phyloP scores from a whole-genome alignment of 805 yeast genomes.

The Blastobotrys muscicola region DNA sequence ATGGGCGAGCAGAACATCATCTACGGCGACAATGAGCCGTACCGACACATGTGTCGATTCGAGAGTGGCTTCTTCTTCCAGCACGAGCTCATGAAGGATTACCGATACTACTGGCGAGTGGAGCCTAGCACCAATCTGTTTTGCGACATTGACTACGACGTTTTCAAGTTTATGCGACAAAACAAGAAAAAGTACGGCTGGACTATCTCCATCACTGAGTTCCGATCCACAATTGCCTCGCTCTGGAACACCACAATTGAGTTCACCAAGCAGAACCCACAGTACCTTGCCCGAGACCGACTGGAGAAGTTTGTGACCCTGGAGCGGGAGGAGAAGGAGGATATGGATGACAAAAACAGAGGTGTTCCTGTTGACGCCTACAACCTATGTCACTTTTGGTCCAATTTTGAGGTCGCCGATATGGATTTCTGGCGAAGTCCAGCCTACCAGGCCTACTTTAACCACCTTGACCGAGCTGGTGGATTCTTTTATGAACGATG shows the following conservation, averaged over 20 bases:
- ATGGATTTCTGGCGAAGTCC: conserved; percentile 55
- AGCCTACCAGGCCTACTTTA: conserved; percentile 50
- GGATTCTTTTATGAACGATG: conserved; percentile 83
- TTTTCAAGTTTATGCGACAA: conserved; percentile 48
- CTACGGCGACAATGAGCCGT: conserved; percentile 52
- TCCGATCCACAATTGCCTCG: conserved; percentile 48
- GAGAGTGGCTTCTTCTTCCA: conserved; percentile 65
- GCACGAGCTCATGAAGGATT: conserved; percentile 47
- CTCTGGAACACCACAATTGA: conserved; percentile 50
- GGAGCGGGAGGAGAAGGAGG: conserved; percentile 29
- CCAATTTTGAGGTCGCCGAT: conserved; percentile 68
- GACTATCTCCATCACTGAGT: conserved; percentile 56
- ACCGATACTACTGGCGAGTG: conserved; percentile 67
- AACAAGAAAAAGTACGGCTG: conserved; percentile 57
- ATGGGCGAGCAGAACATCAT: conserved; percentile 38
- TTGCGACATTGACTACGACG: conserved; percentile 57
- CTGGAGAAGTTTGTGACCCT: conserved; percentile 54
- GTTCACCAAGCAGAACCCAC: conserved; percentile 37
- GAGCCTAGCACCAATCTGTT: conserved; percentile 56
- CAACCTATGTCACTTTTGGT: conserved; percentile 77
- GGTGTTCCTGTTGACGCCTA: conserved; percentile 43
- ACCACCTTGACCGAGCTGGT: conserved; percentile 54
- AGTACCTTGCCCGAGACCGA: conserved; percentile 50
- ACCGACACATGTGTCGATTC: conserved; percentile 76
- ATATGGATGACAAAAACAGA: conserved; percentile 35